Conservation (phyloP, 305 asterid species). For the Plantago coronopus region DNA sequence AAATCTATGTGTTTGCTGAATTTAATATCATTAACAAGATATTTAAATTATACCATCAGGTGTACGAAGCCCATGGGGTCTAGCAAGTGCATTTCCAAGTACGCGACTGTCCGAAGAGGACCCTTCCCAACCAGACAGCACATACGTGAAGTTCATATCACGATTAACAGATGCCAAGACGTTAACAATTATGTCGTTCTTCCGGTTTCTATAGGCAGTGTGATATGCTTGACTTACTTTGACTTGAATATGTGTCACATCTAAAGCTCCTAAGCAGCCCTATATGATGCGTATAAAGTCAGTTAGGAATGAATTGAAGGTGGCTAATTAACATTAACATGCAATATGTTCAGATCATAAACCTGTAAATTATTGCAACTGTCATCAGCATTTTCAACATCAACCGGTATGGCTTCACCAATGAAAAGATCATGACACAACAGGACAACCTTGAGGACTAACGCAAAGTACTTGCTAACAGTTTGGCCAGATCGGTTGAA, state of each 20-base stretch:
- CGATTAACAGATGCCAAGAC: background rate
- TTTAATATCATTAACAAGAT: no score
- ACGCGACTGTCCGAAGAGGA: background rate
- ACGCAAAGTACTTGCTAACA: background rate
- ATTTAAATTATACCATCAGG: background rate
- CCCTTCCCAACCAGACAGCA: background rate
- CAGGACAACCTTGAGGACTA: background rate
- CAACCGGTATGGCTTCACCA: no score
- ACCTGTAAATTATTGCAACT: no score
- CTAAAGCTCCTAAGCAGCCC: background rate
- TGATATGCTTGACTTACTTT: background rate
- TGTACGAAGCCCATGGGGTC: background rate
- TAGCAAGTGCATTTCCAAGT: background rate
- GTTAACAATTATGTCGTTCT: background rate
- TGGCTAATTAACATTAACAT: no score
- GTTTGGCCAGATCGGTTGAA: background rate
- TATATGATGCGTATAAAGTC: no score
- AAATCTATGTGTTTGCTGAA: no score
- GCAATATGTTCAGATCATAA: no score
- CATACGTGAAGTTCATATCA: background rate
- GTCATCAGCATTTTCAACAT: no score
- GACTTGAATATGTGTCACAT: background rate
- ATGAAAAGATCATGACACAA: background rate
- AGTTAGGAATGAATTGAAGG: background rate
- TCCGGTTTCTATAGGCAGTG: background rate